These are phyloP conservation scores for Leonotis leonurus DNA, from an alignment of 257 asterid genomes.

Conservation along the genomic window DNA sequence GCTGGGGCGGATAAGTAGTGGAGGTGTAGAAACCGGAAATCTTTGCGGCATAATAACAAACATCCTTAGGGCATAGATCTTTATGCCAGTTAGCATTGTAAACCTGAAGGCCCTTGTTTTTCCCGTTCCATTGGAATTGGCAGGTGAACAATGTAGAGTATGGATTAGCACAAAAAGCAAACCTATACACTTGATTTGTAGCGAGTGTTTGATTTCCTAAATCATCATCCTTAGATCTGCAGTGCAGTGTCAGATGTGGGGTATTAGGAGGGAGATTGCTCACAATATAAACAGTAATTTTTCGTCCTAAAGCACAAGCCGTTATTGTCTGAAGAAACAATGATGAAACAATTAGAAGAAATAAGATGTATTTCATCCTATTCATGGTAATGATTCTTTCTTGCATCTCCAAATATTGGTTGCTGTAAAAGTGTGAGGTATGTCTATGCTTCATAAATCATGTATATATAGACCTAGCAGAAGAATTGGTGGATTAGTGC, in stretches of 20 bases:
- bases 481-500: not conserved
- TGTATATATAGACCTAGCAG: not conserved
- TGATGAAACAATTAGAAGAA: not conserved
- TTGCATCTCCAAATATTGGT: not conserved
- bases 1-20: not conserved
- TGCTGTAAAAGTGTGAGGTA: not conserved
- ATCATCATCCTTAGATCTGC: not conserved
- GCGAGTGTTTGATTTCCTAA: not conserved
- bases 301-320: too few relatives aligned
- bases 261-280: conserved; percentile 11
- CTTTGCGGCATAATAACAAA: not conserved
- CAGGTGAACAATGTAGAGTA: not conserved
- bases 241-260: not conserved
- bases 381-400: not conserved
- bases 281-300: not conserved
- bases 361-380: not conserved
- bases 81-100: not conserved
- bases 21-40: not conserved
- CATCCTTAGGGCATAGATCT: not conserved
- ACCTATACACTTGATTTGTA: not conserved
- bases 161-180: not conserved
- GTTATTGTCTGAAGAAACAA: too few relatives aligned
- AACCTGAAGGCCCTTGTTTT: not conserved
- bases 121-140: not conserved
- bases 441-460: too few relatives aligned